Evolutionary conservation across 2,329 filamentous ascomycete species (phyloP), one percentile per base, ranked within the genome.

Genomic region (Apiospora aurea): DNA sequence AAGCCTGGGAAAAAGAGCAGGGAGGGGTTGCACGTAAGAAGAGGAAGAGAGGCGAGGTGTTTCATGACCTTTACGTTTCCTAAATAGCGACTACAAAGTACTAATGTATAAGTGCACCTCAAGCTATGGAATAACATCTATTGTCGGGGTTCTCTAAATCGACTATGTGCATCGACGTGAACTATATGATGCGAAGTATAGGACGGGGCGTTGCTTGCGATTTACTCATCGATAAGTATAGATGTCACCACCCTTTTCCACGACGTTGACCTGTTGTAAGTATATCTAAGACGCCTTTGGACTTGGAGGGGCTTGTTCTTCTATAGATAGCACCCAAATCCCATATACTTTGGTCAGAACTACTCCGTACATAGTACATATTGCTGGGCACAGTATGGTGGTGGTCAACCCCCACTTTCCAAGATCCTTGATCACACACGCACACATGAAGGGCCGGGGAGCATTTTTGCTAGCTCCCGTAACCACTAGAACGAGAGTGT

Each of bases 61-160:
- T 64, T 78, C 68, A 76, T 71, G 77, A 78, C 70, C 61, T 73
- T 74, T 71, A 79, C 76, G 76, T 75, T 77, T 77, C 76, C 75
- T 71, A 76, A 75, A 75, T 75, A 78, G 75, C 74, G 75, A 72
- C 76, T 75, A 78, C 73, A 75, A 41, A 74, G 71, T 73, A 78
- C 71, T 79, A 78, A 77, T 78, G 75, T 78, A 76, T 74, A 77
- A 72, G 73, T 67, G 74, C 34, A 64, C 57, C 57, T 64, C 57
- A 64, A 41, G 57, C 29, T 64, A 34, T 64, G 18, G 34, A 64
- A n/a, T 41, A 41, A 18, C 29, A 41, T n/a, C 18, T 41, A 24
- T 41, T n/a, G 38, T 38, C 34, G 41, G 57, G 8, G 10, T n/a
- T n/a, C 41, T 14, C 29, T 61, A 38, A 11, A 61, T 16, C 18